Conservation (phyloP, 495 filamentous ascomycete species). For the Penicillium coffeae region DNA sequence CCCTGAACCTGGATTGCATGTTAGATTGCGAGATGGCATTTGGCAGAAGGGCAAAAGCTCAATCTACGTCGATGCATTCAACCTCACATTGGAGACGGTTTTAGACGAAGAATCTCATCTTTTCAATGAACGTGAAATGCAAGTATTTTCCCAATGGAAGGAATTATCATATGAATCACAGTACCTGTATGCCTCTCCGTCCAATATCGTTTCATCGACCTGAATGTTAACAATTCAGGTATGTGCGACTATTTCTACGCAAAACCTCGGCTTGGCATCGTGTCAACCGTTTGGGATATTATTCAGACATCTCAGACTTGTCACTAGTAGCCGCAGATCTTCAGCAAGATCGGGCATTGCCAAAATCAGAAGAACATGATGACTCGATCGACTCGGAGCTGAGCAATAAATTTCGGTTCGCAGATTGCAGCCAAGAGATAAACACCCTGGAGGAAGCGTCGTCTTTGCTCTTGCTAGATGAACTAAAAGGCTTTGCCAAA, state of each 20-base stretch:
- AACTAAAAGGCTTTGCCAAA: constrained; percentile 80
- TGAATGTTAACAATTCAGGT: constrained; percentile 46
- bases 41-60: constrained; percentile 70
- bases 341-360: constrained; percentile 36
- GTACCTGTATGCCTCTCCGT: constrained; percentile 63
- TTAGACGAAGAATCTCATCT: constrained; percentile 84
- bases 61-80: constrained; percentile 97
- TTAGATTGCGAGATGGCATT: constrained; percentile 49
- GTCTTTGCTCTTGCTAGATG: constrained; percentile 74
- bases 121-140: constrained; percentile 75
- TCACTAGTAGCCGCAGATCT: constrained; percentile 59
- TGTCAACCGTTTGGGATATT: constrained; percentile 68
- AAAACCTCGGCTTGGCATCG: constrained; percentile 96
- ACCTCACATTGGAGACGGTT: constrained; percentile 86
- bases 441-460: constrained; percentile 82
- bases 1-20: constrained; percentile 34
- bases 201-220: not conserved
- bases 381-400: constrained; percentile 50
- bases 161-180: constrained; percentile 78
- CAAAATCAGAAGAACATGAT: constrained; percentile 30
- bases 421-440: constrained; percentile 71
- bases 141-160: constrained; percentile 74
- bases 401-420: constrained; percentile 63
- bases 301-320: constrained; percentile 77
- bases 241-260: constrained; percentile 89